Base-by-base conservation (phyloP, 495 filamentous ascomycete genomes). In the Hypoxylon fuscum region DNA sequence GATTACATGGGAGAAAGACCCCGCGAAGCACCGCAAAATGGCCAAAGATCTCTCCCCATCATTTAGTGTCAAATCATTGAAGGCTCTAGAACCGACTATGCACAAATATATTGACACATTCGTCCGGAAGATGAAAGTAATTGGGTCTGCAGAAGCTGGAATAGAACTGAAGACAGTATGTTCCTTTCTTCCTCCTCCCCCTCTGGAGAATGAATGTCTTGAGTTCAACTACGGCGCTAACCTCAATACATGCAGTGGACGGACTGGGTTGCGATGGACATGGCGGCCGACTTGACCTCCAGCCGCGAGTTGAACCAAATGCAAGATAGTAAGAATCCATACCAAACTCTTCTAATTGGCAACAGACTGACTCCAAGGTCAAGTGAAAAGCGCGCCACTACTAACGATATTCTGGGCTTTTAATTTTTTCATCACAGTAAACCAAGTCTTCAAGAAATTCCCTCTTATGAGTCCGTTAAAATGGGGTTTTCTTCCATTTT, bases 41-140 rank as follows among this genome's bases (percentile, higher is more conserved):
- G 61, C 65, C 5, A 66, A 61, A 53, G 46, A 63, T 20, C 44
- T 69, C 20, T 18, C 45, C 0, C 61, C 65, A 0, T 54, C 65
- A 12, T 71, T 68, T 14, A 71, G 62, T 29, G 25, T 21, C 20
- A 57, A 59, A 21, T 29, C 60, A 9, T 32, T 64, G 10, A 50
- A 51, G 10, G 48, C 55, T 2, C 60, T 43, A 38, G 66, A 71
- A 31, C 44, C 62, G 2, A 38, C 40, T 1, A 53, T 71, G 23
- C 65, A 68, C 18, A 43, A 49, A 14, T 62, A 69, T 27, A 57
- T 64, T 12, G 66, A 71, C 22, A 11, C n/a, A 1, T 71, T 71
- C 37, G 31, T 71, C 35, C 11, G 21, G 0, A 49, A 40, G 29
- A 63, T 71, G 66, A 63, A 48, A 23, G 59, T 66, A 31, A 10